These are phyloP conservation scores for Tolypocladium amazonense DNA, from an alignment of 2,329 filamentous ascomycete species.

Conservation along the genomic window DNA sequence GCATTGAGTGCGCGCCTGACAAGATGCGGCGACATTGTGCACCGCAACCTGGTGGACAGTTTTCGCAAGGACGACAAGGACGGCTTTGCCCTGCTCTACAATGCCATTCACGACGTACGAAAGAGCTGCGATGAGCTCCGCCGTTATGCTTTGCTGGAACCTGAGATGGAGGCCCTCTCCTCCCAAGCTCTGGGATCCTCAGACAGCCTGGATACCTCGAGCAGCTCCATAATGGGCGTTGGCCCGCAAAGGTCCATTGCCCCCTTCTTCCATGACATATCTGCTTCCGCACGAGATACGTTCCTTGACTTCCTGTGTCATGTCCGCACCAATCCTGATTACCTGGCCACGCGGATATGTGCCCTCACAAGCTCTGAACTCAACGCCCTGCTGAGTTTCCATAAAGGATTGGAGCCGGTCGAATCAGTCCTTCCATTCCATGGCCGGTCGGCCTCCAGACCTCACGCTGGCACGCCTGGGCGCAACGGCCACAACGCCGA, in stretches of 20 bases:
- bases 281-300: conserved; percentile 61
- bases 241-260: conserved; percentile 28
- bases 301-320: conserved; percentile 72
- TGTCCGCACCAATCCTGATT: conserved; percentile 78
- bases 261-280: conserved; percentile 63
- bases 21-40: conserved; percentile 62
- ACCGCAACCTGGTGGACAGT: conserved; percentile 66
- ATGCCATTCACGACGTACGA: conserved; percentile 69
- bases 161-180: conserved; percentile 52
- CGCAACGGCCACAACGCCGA: conserved; percentile 41
- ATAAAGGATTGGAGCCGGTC: conserved; percentile 68
- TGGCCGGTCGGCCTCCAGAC: conserved; percentile 35
- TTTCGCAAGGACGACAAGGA: conserved; percentile 74
- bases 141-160: conserved; percentile 60
- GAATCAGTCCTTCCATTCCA: conserved; percentile 74
- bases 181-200: conserved; percentile 32
- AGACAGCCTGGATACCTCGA: conserved; percentile 38
- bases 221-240: conserved; percentile 28
- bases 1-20: conserved; percentile 65
- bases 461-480: conserved; percentile 34
- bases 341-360: conserved; percentile 72
- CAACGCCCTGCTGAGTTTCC: conserved; percentile 64
- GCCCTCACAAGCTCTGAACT: conserved; percentile 68
- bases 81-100: conserved; percentile 62
- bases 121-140: conserved; percentile 65